Evolutionary conservation across 1,284 basidiomycete species (phyloP), one percentile per base, ranked within the genome.

Genomic region (Cutaneotrichosporon spelunceum): DNA sequence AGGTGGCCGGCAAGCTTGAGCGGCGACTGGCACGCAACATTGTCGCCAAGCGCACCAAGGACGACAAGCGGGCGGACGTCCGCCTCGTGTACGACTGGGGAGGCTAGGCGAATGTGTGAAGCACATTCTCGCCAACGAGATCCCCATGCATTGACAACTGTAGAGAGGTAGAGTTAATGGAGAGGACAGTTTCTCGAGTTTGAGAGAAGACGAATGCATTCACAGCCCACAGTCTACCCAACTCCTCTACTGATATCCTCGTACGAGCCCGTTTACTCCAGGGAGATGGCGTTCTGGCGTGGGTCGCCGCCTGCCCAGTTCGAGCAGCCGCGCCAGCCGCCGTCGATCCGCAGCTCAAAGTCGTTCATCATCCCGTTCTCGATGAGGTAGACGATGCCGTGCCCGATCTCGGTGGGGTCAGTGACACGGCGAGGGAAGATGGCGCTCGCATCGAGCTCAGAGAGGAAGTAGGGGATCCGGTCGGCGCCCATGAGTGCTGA

Each of bases 361-460:
- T 67, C 71, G 63, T 73, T 74, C 61, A 73, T 65, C 68, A 74
- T 70, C 21, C 56, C 60, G 56, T 72, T 70, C 57, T 72, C 68
- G 47, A 73, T 68, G 34, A 74, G 63, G 62, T 63, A 73, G 33
- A 67, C 53, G 49, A 66, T 60, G 26, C 56, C 66, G 30, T 62
- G 34, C 5, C 52, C 63, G 48, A 73, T 62, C 53, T 73, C 72
- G 23, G 55, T 49, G 19, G 65, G 67, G 44, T 63, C 49, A 13
- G 63, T 59, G 33, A 63, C 45, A 27, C 67, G 60, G 34, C 59
- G 63, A 30, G 67, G 65, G 63, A 66, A 68, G 47, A 68, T 62
- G 45, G 67, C 69, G 21, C 33, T 52, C 10, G 59, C 57, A 21
- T 67, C 56, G 33, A 71, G 59, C 39, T 71, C 66, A 10, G 39